phyloP scores from a whole-genome alignment of 2,329 filamentous ascomycete genomes.

The Fusarium oligoseptatum region DNA sequence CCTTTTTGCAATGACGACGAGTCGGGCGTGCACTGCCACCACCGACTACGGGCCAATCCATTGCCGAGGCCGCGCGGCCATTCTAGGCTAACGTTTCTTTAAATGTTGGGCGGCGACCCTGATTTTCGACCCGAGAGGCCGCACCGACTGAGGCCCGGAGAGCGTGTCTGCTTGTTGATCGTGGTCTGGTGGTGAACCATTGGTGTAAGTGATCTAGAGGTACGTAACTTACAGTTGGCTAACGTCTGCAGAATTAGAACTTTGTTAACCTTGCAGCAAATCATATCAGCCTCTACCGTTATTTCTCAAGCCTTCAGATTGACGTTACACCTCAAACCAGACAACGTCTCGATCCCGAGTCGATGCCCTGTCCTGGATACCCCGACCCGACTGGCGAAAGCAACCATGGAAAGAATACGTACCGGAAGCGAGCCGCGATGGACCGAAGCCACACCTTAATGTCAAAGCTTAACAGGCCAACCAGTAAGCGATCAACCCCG shows the following conservation, averaged over 20 bases:
- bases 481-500: neutral
- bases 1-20: constrained; percentile 25
- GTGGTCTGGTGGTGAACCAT: neutral
- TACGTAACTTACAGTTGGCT: neutral
- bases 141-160: neutral
- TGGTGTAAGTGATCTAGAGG: neutral
- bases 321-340: neutral
- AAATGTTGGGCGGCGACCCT: constrained; percentile 12
- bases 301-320: neutral
- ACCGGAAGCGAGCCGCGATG: constrained; percentile 1
- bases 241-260: neutral
- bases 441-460: constrained; percentile 6
- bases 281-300: neutral
- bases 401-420: neutral
- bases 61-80: constrained; percentile 41
- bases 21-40: constrained; percentile 39
- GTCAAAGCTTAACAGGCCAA: constrained; percentile 4
- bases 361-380: constrained; percentile 1
- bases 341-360: neutral
- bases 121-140: neutral
- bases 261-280: neutral
- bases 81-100: constrained; percentile 15
- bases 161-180: constrained; percentile 17
- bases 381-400: neutral
- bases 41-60: constrained; percentile 35